These are phyloP conservation scores for Tuber aestivum DNA, from an alignment of 495 filamentous ascomycete species.

Conservation along the genomic window DNA sequence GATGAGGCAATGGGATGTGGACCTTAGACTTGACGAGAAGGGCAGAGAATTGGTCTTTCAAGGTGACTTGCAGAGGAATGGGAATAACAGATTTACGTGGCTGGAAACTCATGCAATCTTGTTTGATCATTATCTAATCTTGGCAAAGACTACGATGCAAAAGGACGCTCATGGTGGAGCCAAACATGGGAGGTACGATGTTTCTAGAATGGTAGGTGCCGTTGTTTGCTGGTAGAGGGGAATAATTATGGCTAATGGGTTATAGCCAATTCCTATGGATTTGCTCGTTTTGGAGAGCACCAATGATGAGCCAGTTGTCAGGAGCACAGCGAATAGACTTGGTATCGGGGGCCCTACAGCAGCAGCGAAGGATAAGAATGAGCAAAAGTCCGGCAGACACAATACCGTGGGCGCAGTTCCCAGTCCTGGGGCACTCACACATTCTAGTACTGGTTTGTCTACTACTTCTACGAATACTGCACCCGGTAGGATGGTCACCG, in stretches of 20 bases:
- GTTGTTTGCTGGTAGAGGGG: not conserved
- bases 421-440: slow-evolving; percentile 56
- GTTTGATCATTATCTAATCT: slow-evolving; percentile 92
- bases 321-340: slow-evolving; percentile 45
- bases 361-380: slow-evolving; percentile 45
- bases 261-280: slow-evolving; percentile 87
- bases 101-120: slow-evolving; percentile 87
- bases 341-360: slow-evolving; percentile 65
- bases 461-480: slow-evolving; percentile 28
- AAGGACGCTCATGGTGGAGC: slow-evolving; percentile 59
- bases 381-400: slow-evolving; percentile 22
- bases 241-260: not conserved
- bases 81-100: slow-evolving; percentile 80
- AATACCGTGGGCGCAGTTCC: slow-evolving; percentile 44
- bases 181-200: slow-evolving; percentile 84
- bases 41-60: slow-evolving; percentile 82
- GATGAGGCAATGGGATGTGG: slow-evolving; percentile 82
- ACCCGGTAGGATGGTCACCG: slow-evolving; percentile 36
- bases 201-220: slow-evolving; percentile 72
- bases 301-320: slow-evolving; percentile 82
- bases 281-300: slow-evolving; percentile 84
- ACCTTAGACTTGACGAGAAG: slow-evolving; percentile 83
- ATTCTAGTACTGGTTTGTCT: slow-evolving; percentile 54
- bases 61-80: slow-evolving; percentile 82
- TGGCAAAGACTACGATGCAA: slow-evolving; percentile 70